Percentiles rank a stretch among this genome's conserved stretches.
Evolutionary conservation across 176 grass and related monocot species (phyloP).

Genomic region (Luzula sylvatica): DNA sequence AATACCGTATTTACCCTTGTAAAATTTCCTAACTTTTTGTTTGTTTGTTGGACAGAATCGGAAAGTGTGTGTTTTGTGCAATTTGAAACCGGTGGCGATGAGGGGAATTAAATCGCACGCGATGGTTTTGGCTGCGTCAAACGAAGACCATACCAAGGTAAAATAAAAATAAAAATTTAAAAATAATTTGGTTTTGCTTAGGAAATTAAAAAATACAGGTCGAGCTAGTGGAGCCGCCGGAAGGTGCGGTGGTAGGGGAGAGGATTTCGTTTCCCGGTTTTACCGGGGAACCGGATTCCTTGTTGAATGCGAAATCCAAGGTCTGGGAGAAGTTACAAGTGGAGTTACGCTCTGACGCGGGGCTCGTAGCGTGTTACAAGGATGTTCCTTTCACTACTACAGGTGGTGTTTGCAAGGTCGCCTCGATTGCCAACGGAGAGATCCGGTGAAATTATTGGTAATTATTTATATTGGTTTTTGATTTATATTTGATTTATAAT

Average conservation of each 20-base stretch:
- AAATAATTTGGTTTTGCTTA: too few relatives aligned
- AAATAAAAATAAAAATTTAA: neutral
- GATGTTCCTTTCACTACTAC: conserved; percentile 59
- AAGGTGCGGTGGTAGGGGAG: conserved; percentile 47
- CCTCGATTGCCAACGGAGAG: conserved; percentile 57
- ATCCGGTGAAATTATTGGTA: conserved; percentile 31
- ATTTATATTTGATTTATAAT: too few relatives aligned
- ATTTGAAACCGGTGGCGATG: conserved; percentile 91
- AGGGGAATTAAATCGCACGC: conserved; percentile 83
- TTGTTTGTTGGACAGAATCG: conserved; percentile 35
- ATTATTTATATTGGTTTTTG: too few relatives aligned
- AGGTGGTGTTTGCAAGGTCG: conserved; percentile 57
- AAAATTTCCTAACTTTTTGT: neutral
- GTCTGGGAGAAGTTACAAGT: conserved; percentile 74
- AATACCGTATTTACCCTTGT: too few relatives aligned
- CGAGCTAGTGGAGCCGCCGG: conserved; percentile 76
- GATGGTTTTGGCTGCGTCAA: conserved; percentile 96
- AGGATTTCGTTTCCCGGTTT: conserved; percentile 53
- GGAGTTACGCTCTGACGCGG: conserved; percentile 50
- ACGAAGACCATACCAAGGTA: conserved; percentile 75
- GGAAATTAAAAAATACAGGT: conserved; percentile 32
- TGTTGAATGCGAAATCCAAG: conserved; percentile 74
- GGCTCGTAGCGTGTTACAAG: conserved; percentile 68
- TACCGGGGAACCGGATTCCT: conserved; percentile 51
- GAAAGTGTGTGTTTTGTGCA: conserved; percentile 81